Evolutionary conservation across 2,329 filamentous ascomycete species (phyloP).

Genomic region (Phialocephala sp.): DNA sequence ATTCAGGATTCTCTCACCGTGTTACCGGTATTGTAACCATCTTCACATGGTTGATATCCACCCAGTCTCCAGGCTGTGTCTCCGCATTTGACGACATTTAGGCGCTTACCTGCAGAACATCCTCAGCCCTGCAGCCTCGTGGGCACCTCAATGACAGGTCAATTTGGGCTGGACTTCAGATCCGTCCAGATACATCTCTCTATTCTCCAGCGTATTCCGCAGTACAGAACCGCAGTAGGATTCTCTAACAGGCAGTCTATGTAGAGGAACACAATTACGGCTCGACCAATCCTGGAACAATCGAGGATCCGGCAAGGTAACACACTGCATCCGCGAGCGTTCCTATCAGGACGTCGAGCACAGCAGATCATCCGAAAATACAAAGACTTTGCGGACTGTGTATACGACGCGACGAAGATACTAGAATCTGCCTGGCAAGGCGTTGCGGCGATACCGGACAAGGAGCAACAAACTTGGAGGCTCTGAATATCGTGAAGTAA

Average conservation of each 20-base stretch:
- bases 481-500: not conserved
- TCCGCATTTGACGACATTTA: conserved; percentile 8
- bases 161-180: not conserved
- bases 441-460: not conserved
- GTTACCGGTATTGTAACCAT: not conserved
- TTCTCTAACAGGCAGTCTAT: not conserved
- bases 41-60: not conserved
- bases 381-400: not conserved
- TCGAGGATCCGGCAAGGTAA: not conserved
- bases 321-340: not conserved
- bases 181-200: not conserved
- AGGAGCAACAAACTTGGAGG: not conserved
- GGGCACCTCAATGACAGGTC: conserved; percentile 6
- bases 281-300: not conserved
- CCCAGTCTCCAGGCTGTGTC: conserved; percentile 1
- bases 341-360: not conserved
- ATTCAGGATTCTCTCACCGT: conserved; percentile 6
- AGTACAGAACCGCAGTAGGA: not conserved
- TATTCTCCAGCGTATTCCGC: not conserved
- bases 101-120: conserved; percentile 1
- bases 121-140: conserved; percentile 17
- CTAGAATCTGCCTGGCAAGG: not conserved
- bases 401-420: not conserved
- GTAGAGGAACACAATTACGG: not conserved
- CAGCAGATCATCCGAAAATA: conserved; percentile 7